Conservation (phyloP, 2,329 filamentous ascomycete genomes). For the Claviceps sp. region DNA sequence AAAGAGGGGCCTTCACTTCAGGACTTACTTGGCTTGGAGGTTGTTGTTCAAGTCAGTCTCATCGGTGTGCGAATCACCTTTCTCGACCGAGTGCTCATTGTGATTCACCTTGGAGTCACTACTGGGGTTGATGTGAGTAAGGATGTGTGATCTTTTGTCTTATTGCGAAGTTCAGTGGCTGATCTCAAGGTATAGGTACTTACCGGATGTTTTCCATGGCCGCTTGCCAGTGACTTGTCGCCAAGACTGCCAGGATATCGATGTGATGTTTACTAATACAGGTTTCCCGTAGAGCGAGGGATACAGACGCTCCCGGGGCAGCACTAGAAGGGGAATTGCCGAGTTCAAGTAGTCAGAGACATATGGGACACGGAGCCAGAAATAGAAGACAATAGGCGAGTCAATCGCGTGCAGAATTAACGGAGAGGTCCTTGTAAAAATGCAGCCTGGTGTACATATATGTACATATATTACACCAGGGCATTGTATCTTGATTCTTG, state of each 20-base stretch:
- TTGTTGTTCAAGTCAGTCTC: constrained; percentile 24
- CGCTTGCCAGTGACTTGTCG: neutral
- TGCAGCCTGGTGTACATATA: neutral
- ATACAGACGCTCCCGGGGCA: neutral
- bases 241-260: neutral
- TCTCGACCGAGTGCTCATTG: constrained; percentile 15
- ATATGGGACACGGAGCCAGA: constrained; percentile 3
- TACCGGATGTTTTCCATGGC: constrained; percentile 13
- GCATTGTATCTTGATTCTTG: no score
- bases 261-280: neutral
- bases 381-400: constrained; percentile 8
- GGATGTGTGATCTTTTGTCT: neutral
- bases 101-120: constrained; percentile 8
- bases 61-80: constrained; percentile 14
- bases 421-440: neutral
- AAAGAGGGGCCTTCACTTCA: no score
- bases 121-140: neutral
- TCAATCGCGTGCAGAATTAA: constrained; percentile 4
- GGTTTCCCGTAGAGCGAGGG: no score
- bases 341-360: constrained; percentile 6
- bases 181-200: constrained; percentile 1
- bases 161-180: neutral
- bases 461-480: neutral
- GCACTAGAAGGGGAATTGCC: constrained; percentile 1
- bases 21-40: constrained; percentile 29